phyloP scores from a whole-genome alignment of 768 basidiomycete genomes.

The Clavulina sp. region DNA sequence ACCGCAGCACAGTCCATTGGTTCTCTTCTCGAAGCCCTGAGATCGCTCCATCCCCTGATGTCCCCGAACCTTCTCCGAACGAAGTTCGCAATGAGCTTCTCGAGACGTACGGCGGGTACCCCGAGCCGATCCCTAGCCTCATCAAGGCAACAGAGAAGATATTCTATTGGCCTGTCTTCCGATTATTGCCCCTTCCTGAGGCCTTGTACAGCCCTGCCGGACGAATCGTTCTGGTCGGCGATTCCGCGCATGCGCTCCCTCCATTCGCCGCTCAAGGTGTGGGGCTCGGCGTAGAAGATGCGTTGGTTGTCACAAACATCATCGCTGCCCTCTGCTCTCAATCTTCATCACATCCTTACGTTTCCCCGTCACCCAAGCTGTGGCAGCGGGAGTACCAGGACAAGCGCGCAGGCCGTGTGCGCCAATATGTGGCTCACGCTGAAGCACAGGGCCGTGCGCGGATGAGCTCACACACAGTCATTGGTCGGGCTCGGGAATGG shows the following conservation, averaged over 20 bases:
- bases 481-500: not conserved
- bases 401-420: not conserved
- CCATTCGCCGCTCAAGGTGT: slow-evolving; percentile 28
- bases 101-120: not conserved
- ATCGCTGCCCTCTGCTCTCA: not conserved
- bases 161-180: slow-evolving; percentile 3
- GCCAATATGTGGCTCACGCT: not conserved
- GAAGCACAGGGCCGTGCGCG: not conserved
- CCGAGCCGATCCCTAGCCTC: not conserved
- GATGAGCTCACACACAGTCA: too few species aligned
- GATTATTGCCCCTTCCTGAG: not conserved
- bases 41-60: not conserved
- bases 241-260: slow-evolving; percentile 30
- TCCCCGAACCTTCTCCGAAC: not conserved
- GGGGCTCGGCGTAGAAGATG: slow-evolving; percentile 25
- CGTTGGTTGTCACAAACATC: not conserved
- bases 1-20: not conserved
- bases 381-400: not conserved
- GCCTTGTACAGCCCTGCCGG: slow-evolving; percentile 11
- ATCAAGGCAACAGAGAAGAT: not conserved
- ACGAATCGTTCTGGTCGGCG: slow-evolving; percentile 25
- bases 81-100: not conserved
- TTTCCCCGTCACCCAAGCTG: not conserved
- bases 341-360: not conserved
- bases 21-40: not conserved